These are phyloP conservation scores for Kwoniella mangroviensis DNA, from an alignment of 768 basidiomycete genomes.

Conservation along the genomic window DNA sequence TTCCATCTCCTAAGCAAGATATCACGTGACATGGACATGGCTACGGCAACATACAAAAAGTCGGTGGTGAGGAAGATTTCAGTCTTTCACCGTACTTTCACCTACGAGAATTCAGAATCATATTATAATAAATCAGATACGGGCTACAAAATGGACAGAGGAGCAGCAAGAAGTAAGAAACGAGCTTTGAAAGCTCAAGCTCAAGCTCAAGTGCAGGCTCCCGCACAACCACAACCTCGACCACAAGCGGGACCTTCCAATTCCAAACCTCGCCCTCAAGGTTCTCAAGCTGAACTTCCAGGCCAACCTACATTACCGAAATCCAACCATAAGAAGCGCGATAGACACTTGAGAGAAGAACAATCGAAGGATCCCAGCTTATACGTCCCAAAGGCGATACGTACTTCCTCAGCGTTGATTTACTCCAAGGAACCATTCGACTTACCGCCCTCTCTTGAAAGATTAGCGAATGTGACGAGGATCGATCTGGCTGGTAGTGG, in stretches of 20 bases:
- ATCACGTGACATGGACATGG: too few relatives aligned
- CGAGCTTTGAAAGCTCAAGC: constrained; percentile 14
- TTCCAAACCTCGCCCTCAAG: neutral
- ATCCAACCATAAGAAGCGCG: neutral
- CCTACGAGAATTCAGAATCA: too few relatives aligned
- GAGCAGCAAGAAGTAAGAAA: constrained; percentile 49
- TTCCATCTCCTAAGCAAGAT: too few relatives aligned
- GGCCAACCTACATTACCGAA: neutral
- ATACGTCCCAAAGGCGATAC: constrained; percentile 50
- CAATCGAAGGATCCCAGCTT: constrained; percentile 33
- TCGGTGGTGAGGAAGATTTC: too few relatives aligned
- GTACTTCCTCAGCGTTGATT: constrained; percentile 40
- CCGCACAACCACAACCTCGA: constrained; percentile 1
- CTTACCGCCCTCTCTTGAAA: constrained; percentile 38
- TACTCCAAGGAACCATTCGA: constrained; percentile 38
- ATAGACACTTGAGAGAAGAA: constrained; percentile 12
- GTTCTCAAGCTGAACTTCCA: neutral
- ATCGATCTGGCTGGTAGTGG: constrained; percentile 46
- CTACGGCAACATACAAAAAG: too few relatives aligned
- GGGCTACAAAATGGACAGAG: too few relatives aligned
- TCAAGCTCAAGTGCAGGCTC: constrained; percentile 2
- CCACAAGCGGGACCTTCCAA: constrained; percentile 1
- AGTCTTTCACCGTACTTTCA: too few relatives aligned
- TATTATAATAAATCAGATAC: too few relatives aligned
- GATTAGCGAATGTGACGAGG: constrained; percentile 29